Evolutionary conservation across 495 filamentous ascomycete species (phyloP), one percentile per base, ranked within the genome.

Genomic region (Annulohypoxylon maeteangense): DNA sequence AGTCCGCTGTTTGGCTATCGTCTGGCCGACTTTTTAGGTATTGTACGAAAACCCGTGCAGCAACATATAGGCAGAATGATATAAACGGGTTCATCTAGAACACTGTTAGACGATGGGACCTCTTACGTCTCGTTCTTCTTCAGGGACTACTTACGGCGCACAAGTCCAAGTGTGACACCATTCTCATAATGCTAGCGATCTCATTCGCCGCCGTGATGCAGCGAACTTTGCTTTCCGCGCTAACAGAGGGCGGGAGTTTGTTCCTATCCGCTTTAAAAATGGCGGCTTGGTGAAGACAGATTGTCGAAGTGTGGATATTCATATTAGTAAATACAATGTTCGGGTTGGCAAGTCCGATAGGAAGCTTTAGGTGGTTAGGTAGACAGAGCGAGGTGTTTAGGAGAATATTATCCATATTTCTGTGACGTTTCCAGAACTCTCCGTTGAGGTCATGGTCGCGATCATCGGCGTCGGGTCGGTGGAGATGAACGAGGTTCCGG

Each of bases 231-330:
- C 95, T 97, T 74, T 98, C 94, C 0, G 90, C 88, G 56, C 90
- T 89, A 42, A 98, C 90, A 25, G 88, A 88, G 8, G 88, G 82
- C 3, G 94, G 88, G 72, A 98, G 84, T 58, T 87, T 85, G 78
- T 98, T 91, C 79, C 93, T 95, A 71, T 98, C 94, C 0, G 95
- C 93, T 78, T 97, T 98, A 86, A 93, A 97, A 18, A 98, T 98
- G 18, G 95, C 96, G 6, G 96, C 96, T 78, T 99, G 95, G 76
- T 99, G 95, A 6, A 98, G 86, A 79, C 96, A 98, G 45, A 99
- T 98, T 1, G 93, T 95, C 1, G 94, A 96, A 0, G 95, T 97
- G 75, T 98, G 95, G 34, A 98, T 93, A 74, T 91, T 92, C 92
- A 98, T 97, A 67, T 98, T 98, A 32, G 92, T 90, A 75, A 98